These are phyloP conservation scores for Diospyros lotus DNA, from an alignment of 148 eudicot genomes.

Conservation along the genomic window DNA sequence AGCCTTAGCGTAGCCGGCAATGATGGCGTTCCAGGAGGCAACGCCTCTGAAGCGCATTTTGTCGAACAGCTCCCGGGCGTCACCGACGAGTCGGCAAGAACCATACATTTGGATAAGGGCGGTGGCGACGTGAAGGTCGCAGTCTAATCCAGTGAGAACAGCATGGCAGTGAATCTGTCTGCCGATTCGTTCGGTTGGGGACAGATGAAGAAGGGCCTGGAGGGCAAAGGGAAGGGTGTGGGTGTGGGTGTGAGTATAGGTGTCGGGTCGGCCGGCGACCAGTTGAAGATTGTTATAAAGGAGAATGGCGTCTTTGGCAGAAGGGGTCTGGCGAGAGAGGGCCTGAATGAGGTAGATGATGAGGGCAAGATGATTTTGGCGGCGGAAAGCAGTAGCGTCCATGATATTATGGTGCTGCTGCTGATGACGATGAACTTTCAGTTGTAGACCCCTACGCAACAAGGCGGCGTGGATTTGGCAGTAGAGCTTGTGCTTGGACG, in stretches of 20 bases:
- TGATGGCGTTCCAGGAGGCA: constrained; percentile 60
- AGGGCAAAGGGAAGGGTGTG: constrained; percentile 44
- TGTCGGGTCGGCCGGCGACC: constrained; percentile 32
- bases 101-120: constrained; percentile 43
- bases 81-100: constrained; percentile 1
- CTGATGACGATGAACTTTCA: no score
- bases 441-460: no score
- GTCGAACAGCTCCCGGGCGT: constrained; percentile 55
- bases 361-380: constrained; percentile 7
- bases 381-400: no score
- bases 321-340: constrained; percentile 24
- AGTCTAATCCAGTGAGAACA: constrained; percentile 27
- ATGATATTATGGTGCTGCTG: no score
- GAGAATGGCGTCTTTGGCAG: constrained; percentile 28
- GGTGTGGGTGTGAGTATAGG: no score
- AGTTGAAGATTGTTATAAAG: constrained; percentile 26
- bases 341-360: constrained; percentile 44
- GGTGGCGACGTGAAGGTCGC: constrained; percentile 27
- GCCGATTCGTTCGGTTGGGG: constrained; percentile 20
- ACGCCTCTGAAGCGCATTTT: constrained; percentile 34
- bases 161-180: constrained; percentile 46
- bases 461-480: no score
- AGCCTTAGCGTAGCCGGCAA: constrained; percentile 44
- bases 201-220: constrained; percentile 37
- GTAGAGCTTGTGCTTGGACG: no score